Percentiles rank a stretch among this genome's conserved stretches.
These are phyloP conservation scores for Asterochloris erici DNA, from an alignment of 139 green algal species.

Conservation along the genomic window DNA sequence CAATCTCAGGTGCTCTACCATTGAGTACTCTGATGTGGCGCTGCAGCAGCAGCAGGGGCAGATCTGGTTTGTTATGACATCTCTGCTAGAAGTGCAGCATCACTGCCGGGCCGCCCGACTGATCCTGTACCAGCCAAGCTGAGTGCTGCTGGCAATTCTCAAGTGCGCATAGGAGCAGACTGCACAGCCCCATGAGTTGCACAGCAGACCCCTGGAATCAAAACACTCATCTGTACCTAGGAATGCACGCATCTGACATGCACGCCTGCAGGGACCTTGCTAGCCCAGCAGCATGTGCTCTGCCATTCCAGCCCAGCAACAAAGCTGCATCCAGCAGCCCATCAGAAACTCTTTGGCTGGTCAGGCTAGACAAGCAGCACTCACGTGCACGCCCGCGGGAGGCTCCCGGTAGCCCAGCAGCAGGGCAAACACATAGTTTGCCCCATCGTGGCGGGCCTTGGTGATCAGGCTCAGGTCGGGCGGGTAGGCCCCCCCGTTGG, in stretches of 20 bases:
- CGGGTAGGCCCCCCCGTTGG: slow-evolving; percentile 98
- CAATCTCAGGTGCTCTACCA: too few relatives aligned
- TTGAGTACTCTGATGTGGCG: too few relatives aligned
- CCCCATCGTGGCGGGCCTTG: slow-evolving; percentile 93
- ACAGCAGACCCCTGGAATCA: too few relatives aligned
- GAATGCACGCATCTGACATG: not conserved
- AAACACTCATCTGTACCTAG: too few relatives aligned
- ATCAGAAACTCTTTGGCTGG: not conserved
- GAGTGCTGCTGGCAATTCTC: too few relatives aligned
- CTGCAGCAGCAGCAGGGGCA: too few relatives aligned
- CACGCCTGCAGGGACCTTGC: not conserved
- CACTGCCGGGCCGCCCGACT: too few relatives aligned
- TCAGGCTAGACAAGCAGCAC: not conserved
- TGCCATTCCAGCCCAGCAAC: not conserved
- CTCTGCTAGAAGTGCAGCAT: too few relatives aligned
- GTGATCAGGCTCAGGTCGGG: slow-evolving; percentile 96
- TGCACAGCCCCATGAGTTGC: too few relatives aligned
- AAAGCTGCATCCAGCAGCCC: not conserved
- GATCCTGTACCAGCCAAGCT: too few relatives aligned
- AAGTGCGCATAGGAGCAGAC: too few relatives aligned
- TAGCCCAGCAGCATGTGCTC: not conserved
- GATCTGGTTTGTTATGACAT: too few relatives aligned
- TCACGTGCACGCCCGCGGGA: slow-evolving; percentile 85
- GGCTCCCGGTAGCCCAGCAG: slow-evolving; percentile 97
- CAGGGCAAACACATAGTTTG: slow-evolving; percentile 98